phyloP scores from a whole-genome alignment of 2,329 filamentous ascomycete genomes.

The Fusarium foetens region DNA sequence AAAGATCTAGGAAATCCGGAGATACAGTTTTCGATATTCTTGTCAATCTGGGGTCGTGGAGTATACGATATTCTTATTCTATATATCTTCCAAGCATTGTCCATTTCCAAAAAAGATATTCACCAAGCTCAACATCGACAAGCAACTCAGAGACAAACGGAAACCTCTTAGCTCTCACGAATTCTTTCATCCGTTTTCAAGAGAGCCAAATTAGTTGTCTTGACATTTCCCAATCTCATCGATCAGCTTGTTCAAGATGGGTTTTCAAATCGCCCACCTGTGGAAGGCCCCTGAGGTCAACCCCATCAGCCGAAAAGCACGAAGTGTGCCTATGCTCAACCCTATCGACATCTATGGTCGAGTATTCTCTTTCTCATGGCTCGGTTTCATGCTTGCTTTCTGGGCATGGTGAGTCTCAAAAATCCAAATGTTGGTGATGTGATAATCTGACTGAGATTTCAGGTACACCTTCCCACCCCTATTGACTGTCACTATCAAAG shows the following conservation, averaged over 20 bases:
- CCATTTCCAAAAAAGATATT: conserved; percentile 8
- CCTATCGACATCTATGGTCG: conserved; percentile 81
- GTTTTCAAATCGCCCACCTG: conserved; percentile 43
- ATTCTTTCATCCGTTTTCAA: neutral
- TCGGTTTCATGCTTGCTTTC: conserved; percentile 88
- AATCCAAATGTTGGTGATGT: neutral
- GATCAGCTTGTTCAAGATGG: conserved; percentile 39
- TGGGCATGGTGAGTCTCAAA: conserved; percentile 73
- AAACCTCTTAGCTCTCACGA: neutral
- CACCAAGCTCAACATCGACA: conserved; percentile 30
- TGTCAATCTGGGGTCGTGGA: neutral
- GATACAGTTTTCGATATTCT: conserved; percentile 30
- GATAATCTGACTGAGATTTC: conserved; percentile 17
- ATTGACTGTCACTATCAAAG: conserved; percentile 79
- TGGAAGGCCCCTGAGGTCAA: conserved; percentile 74
- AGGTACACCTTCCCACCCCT: conserved; percentile 87
- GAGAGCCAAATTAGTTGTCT: neutral
- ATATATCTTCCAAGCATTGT: conserved; percentile 35
- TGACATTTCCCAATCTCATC: neutral
- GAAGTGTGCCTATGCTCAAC: conserved; percentile 82
- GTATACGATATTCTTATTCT: conserved; percentile 16
- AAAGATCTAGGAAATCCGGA: conserved; percentile 41
- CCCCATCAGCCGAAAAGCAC: conserved; percentile 84
- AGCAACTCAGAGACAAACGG: conserved; percentile 13
- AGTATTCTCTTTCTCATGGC: conserved; percentile 90